These are phyloP conservation scores for Zymoseptoria crescenta DNA, from an alignment of 2,329 filamentous ascomycete species.

Conservation along the genomic window DNA sequence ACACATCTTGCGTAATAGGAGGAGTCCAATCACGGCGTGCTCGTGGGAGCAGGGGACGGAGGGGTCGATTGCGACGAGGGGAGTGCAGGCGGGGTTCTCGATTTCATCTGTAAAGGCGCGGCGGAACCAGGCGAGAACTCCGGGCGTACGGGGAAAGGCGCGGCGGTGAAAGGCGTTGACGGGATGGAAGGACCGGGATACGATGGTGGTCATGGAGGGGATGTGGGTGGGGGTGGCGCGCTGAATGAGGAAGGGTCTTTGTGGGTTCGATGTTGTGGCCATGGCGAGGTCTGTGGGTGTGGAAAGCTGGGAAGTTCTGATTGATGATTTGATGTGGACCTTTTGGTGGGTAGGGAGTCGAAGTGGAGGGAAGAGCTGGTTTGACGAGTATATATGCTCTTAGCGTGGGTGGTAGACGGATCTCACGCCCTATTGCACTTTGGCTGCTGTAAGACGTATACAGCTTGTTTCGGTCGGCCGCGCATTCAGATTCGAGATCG, in stretches of 20 bases:
- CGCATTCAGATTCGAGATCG: too few relatives aligned
- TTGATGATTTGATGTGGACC: too few relatives aligned
- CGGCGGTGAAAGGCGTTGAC: slow-evolving; percentile 18
- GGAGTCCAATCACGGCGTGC: slow-evolving; percentile 8
- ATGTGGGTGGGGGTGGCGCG: slow-evolving; percentile 2
- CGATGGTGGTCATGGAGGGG: slow-evolving; percentile 19
- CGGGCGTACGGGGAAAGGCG: slow-evolving; percentile 19
- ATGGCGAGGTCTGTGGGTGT: too few relatives aligned
- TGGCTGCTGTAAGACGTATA: too few relatives aligned
- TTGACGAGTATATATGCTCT: too few relatives aligned
- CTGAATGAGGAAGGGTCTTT: neutral
- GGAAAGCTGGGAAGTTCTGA: too few relatives aligned
- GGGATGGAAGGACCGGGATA: slow-evolving; percentile 23
- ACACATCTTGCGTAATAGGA: slow-evolving; percentile 14
- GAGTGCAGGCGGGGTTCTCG: slow-evolving; percentile 6
- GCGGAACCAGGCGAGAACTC: slow-evolving; percentile 16
- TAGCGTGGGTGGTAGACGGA: too few relatives aligned
- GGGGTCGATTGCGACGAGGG: slow-evolving; percentile 12
- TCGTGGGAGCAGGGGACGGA: neutral
- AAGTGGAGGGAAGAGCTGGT: too few relatives aligned
- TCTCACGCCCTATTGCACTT: too few relatives aligned
- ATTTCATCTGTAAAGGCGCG: slow-evolving; percentile 16
- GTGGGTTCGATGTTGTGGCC: too few relatives aligned
- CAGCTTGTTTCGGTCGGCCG: too few relatives aligned
- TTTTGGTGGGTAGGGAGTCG: too few relatives aligned